phyloP scores from a whole-genome alignment of 2,329 filamentous ascomycete genomes.

The Nemania sp. region DNA sequence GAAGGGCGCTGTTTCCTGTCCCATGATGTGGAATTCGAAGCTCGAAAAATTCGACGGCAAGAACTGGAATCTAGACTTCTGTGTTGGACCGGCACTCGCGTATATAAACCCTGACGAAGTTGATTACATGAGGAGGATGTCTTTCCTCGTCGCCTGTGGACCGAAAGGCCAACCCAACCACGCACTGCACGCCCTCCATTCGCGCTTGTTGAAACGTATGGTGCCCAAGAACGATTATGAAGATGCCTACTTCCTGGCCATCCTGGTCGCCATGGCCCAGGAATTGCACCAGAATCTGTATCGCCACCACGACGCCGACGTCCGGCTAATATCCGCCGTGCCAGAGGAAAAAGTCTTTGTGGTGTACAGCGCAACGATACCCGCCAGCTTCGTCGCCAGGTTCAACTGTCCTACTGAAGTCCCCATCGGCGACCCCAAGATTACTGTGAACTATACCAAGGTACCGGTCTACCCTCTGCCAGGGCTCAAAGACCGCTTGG shows the following conservation, averaged over 20 bases:
- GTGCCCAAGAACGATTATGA: slow-evolving; percentile 53
- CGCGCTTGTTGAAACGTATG: too few relatives aligned
- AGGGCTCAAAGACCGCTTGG: slow-evolving; percentile 58
- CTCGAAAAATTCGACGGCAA: too few relatives aligned
- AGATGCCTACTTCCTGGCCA: slow-evolving; percentile 56
- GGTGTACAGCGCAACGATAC: slow-evolving; percentile 56
- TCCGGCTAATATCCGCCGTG: slow-evolving; percentile 51
- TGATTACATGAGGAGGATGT: too few relatives aligned
- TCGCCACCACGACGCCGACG: slow-evolving; percentile 50
- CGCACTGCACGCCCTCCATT: too few relatives aligned
- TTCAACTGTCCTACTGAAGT: slow-evolving; percentile 53
- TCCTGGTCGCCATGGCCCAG: slow-evolving; percentile 61
- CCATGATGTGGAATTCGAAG: too few relatives aligned
- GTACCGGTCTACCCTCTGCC: slow-evolving; percentile 59
- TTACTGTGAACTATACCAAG: slow-evolving; percentile 52
- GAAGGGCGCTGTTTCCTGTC: too few relatives aligned
- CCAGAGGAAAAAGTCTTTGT: slow-evolving; percentile 56
- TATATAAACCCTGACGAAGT: too few relatives aligned
- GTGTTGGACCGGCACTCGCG: too few relatives aligned
- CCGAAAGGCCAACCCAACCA: too few relatives aligned
- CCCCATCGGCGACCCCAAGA: slow-evolving; percentile 40
- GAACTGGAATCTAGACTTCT: too few relatives aligned
- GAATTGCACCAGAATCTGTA: slow-evolving; percentile 24
- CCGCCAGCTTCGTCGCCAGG: slow-evolving; percentile 51
- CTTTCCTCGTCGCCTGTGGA: too few relatives aligned